phyloP scores from a whole-genome alignment of 129 eudicot genomes.

The Artemisia argyi region DNA sequence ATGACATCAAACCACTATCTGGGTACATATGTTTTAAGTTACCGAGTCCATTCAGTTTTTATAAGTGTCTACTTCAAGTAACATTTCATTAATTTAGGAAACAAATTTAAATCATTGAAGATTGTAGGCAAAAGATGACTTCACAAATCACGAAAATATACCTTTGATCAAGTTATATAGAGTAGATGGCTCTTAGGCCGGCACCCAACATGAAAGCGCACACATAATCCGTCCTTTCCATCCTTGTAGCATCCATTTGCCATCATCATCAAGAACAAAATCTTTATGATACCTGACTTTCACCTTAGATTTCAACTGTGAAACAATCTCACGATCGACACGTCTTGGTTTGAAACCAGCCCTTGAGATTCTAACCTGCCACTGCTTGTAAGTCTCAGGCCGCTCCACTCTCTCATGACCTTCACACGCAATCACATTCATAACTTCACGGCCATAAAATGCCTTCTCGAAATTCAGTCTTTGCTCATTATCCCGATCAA shows the following conservation, averaged over 20 bases:
- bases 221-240: conserved; percentile 72
- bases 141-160: not conserved
- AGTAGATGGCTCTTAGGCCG: conserved; percentile 29
- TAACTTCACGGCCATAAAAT: conserved; percentile 55
- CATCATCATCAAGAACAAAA: conserved; percentile 65
- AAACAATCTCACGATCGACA: conserved; percentile 41
- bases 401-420: conserved; percentile 62
- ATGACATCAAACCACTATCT: not conserved
- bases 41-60: not conserved
- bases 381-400: conserved; percentile 75
- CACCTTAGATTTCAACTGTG: conserved; percentile 45
- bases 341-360: conserved; percentile 57
- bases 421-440: conserved; percentile 77
- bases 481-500: conserved; percentile 43
- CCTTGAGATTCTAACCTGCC: conserved; percentile 58
- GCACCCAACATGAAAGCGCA: conserved; percentile 65
- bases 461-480: conserved; percentile 50
- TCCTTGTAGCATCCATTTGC: conserved; percentile 74
- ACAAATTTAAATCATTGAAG: conserved; percentile 1
- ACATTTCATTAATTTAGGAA: not conserved
- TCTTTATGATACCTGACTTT: conserved; percentile 56
- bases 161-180: conserved; percentile 9
- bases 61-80: not conserved
- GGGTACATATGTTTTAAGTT: no score
- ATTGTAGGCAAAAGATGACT: not conserved